These are phyloP conservation scores for Viola odorata DNA, from an alignment of 345 rosid genomes.

Conservation along the genomic window DNA sequence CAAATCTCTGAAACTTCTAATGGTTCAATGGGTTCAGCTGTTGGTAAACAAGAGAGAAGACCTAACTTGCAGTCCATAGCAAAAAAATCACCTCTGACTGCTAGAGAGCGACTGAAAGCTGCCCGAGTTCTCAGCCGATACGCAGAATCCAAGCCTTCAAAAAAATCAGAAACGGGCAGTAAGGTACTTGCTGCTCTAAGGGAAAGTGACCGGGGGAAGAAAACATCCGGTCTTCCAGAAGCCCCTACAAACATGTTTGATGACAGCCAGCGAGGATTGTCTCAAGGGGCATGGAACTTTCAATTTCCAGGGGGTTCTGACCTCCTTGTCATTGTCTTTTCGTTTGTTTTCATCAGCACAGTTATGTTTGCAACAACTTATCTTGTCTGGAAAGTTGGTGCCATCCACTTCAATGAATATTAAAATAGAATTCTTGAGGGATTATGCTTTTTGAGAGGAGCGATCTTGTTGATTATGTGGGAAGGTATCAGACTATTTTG, in stretches of 20 bases:
- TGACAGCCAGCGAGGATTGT: constrained; percentile 83
- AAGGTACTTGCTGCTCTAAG: constrained; percentile 65
- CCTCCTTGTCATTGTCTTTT: constrained; percentile 56
- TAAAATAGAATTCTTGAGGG: constrained; percentile 12
- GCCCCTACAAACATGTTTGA: constrained; percentile 86
- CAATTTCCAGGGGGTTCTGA: constrained; percentile 71
- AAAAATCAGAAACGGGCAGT: constrained; percentile 63
- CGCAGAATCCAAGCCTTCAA: constrained; percentile 48
- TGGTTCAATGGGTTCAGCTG: constrained; percentile 33
- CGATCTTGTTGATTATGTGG: background rate
- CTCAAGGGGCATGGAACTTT: constrained; percentile 67
- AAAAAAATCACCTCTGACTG: constrained; percentile 61
- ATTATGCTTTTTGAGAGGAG: constrained; percentile 10
- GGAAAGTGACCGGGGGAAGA: constrained; percentile 68
- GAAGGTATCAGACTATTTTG: constrained; percentile 5
- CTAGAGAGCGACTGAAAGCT: constrained; percentile 77
- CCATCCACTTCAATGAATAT: constrained; percentile 77
- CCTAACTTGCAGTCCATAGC: constrained; percentile 11
- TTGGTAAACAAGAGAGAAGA: constrained; percentile 11
- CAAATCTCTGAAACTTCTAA: constrained; percentile 27
- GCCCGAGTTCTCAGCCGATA: constrained; percentile 70
- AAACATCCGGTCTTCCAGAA: constrained; percentile 69
- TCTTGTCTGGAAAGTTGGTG: constrained; percentile 87
- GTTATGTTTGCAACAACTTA: constrained; percentile 86
- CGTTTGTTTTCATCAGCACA: constrained; percentile 75